Evolutionary conservation across 2,329 filamentous ascomycete genomes (phyloP).

Genomic region (Pseudocercospora musae): DNA sequence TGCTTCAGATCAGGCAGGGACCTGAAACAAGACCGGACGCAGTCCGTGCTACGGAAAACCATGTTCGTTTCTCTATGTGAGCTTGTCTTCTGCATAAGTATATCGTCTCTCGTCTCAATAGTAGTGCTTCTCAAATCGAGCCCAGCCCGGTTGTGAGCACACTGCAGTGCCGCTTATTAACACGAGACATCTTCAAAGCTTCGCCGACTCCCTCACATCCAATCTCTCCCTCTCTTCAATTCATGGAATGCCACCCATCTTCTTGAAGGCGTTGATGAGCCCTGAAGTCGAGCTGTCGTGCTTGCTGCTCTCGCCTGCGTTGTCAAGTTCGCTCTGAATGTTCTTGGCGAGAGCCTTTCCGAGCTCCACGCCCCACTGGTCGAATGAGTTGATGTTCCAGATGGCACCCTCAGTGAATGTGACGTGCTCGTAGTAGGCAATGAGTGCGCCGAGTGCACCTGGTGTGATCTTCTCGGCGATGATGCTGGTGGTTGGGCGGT

Average conservation of each 20-base stretch:
- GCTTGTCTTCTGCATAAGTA: constrained; percentile 3
- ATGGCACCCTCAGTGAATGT: constrained; percentile 96
- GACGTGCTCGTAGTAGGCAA: constrained; percentile 98
- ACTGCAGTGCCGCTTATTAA: neutral
- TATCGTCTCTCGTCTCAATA: constrained; percentile 8
- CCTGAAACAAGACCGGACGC: neutral
- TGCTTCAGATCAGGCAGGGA: too few relatives aligned
- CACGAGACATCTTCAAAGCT: constrained; percentile 9
- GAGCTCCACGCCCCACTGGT: constrained; percentile 99
- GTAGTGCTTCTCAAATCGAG: constrained; percentile 4
- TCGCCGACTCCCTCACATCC: constrained; percentile 2
- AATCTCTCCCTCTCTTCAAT: neutral
- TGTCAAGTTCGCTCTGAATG: constrained; percentile 70
- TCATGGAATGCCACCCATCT: constrained; percentile 49
- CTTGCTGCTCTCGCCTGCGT: constrained; percentile 63
- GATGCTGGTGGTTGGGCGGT: constrained; percentile 94
- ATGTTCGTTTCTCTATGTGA: constrained; percentile 8
- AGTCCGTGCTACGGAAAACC: constrained; percentile 1
- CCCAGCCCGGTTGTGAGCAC: neutral
- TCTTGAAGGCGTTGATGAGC: constrained; percentile 90
- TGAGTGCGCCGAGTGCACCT: constrained; percentile 86
- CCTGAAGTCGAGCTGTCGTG: constrained; percentile 89
- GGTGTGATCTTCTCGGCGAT: constrained; percentile 92
- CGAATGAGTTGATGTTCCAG: constrained; percentile 99
- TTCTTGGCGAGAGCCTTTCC: constrained; percentile 88